A percentile compares a stretch with the other conserved stretches of the same genome.
Evolutionary conservation across 805 yeast species (phyloP).

Genomic region (Peterozyma xylosa): DNA sequence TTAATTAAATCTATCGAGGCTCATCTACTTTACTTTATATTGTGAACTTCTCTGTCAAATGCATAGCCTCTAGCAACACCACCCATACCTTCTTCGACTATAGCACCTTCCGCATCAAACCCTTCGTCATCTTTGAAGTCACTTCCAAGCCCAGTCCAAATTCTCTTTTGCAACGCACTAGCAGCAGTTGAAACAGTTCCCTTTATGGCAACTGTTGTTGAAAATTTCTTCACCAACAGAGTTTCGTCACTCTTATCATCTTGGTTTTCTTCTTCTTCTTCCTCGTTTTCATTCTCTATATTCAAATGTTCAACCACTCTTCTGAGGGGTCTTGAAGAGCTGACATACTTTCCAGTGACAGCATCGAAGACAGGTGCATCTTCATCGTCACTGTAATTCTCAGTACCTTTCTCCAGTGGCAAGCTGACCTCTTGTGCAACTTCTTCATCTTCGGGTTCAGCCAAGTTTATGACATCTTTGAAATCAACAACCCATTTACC

Average conservation of each 20-base stretch:
- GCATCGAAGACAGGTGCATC: slow-evolving; percentile 83
- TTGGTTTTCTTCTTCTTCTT: slow-evolving; percentile 13
- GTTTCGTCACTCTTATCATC: slow-evolving; percentile 13
- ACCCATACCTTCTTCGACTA: slow-evolving; percentile 70
- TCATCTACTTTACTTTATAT: neutral
- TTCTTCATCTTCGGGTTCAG: slow-evolving; percentile 24
- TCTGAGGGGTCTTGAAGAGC: slow-evolving; percentile 71
- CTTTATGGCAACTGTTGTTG: slow-evolving; percentile 55
- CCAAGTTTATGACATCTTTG: slow-evolving; percentile 35
- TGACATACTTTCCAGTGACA: slow-evolving; percentile 72
- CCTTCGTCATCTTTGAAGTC: slow-evolving; percentile 47
- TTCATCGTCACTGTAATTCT: slow-evolving; percentile 17
- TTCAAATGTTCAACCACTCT: slow-evolving; percentile 53
- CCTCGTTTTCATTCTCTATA: slow-evolving; percentile 33
- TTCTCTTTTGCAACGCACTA: slow-evolving; percentile 54
- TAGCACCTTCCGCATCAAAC: slow-evolving; percentile 57
- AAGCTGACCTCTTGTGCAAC: slow-evolving; percentile 15
- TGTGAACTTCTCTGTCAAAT: slow-evolving; percentile 21
- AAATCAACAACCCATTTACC: slow-evolving; percentile 91
- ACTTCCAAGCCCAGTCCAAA: slow-evolving; percentile 89
- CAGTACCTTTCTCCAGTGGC: slow-evolving; percentile 10
- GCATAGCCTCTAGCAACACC: slow-evolving; percentile 91
- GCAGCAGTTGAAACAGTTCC: slow-evolving; percentile 91
- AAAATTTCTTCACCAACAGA: slow-evolving; percentile 46
- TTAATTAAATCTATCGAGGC: too few species aligned